Evolutionary conservation across 1,284 basidiomycete genomes (phyloP).

Genomic region (Tilletia horrida): DNA sequence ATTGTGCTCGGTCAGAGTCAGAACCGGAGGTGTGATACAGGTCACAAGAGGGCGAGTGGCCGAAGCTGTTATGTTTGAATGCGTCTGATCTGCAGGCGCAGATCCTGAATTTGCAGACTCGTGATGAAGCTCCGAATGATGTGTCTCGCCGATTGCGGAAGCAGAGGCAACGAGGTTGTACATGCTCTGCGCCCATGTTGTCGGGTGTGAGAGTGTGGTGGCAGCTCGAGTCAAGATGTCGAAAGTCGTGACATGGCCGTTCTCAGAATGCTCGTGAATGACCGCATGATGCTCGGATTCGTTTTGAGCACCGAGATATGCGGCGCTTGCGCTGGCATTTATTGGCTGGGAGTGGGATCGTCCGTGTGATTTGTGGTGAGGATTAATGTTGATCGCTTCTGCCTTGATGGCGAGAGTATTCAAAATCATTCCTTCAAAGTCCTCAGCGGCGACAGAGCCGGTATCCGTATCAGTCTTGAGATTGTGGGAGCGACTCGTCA

Average conservation of each 20-base stretch:
- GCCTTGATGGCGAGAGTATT: no score
- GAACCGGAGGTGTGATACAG: conserved; percentile 7
- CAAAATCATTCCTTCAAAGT: no score
- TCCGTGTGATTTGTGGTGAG: no score
- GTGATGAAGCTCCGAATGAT: not conserved
- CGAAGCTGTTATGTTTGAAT: not conserved
- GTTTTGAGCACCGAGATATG: not conserved
- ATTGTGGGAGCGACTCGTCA: no score
- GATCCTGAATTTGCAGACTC: not conserved
- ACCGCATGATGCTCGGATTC: not conserved
- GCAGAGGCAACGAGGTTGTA: not conserved
- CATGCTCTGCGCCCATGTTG: conserved; percentile 9
- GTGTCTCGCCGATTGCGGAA: not conserved
- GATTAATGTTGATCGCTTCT: no score
- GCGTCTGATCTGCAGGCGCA: not conserved
- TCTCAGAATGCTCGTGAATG: conserved; percentile 2
- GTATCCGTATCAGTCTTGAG: no score
- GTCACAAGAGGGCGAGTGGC: not conserved
- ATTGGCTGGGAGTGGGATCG: no score
- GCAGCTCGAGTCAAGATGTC: conserved; percentile 11
- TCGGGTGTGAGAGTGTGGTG: conserved; percentile 11
- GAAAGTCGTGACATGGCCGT: conserved; percentile 13
- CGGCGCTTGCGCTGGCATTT: no score
- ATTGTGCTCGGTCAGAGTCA: conserved; percentile 8
- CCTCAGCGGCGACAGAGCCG: no score